Evolutionary conservation across 176 grass and related monocot species (phyloP), one percentile per base, ranked within the genome.

Genomic region (Oryza officinalis): DNA sequence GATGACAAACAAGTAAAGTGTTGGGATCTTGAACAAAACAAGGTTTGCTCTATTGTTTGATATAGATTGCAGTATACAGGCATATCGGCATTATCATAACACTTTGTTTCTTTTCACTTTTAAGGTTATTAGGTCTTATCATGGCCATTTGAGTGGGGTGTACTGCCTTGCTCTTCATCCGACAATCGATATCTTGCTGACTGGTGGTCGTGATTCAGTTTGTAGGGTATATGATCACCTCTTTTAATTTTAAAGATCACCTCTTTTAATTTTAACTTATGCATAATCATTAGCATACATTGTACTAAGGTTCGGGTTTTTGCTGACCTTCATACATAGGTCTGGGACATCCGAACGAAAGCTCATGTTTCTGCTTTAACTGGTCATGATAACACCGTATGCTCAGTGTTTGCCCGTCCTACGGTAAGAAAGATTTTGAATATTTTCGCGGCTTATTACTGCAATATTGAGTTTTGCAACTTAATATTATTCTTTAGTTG

Each of bases 1-100:
- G 96, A 96, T 92, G 96, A 99, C 78, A 99, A 99, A 83, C 96
- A 99, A 99, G 96, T 99, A 43, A 99, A 99, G 80, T 99, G 96
- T 78, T 99, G 96, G 96, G 96, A 99, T 65, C 96, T 99, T 87
- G 96, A 99, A 89, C 96, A 99, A 82, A 99, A 99, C 81, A 99
- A 99, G 93, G 96, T 99, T 87, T 63, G 64, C 6, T 80, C 77
- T 73, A 50, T 63, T 74, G 79, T 69, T 85, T 73, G 22, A n/a
- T 68, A 17, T 68, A 23, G 22, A 52, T 50, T 52, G 22, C 31
- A 65, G 46, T 71, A 43, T 71, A 67, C 80, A 71, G 33, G 25
- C 49, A 50, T 87, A 57, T 70, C 81, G 54, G 13, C 77, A 68
- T 43, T 59, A 38, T 84, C 25, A 18, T 88, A 61, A 72, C 46